phyloP scores from a whole-genome alignment of 805 yeast genomes.

The Ogataea methylovora region DNA sequence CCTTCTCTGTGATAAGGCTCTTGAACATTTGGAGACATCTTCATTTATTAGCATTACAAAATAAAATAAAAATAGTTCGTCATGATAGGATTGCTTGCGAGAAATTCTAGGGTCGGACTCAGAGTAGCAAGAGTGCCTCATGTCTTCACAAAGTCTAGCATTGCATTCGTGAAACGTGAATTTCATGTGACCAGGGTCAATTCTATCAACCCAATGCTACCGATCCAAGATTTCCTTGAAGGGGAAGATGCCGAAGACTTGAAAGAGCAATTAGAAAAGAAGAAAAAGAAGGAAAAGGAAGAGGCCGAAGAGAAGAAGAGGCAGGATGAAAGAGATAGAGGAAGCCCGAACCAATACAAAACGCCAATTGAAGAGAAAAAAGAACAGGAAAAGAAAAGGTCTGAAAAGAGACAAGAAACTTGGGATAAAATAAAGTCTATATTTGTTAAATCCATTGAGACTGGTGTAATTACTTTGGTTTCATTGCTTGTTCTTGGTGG shows the following conservation, averaged over 20 bases:
- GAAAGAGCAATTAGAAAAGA: conserved; percentile 22
- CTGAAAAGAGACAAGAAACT: conserved; percentile 3
- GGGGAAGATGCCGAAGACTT: conserved; percentile 23
- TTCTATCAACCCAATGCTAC: too few relatives aligned
- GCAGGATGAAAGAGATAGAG: conserved; percentile 11
- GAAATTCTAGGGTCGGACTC: too few relatives aligned
- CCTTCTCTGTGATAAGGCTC: too few relatives aligned
- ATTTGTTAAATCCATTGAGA: conserved; percentile 45
- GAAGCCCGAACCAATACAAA: conserved; percentile 3
- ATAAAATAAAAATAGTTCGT: too few relatives aligned
- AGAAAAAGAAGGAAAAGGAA: conserved; percentile 18
- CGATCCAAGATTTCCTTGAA: conserved; percentile 28
- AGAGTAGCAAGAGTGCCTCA: too few relatives aligned
- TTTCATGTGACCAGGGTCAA: too few relatives aligned
- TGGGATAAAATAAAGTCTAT: conserved; percentile 11
- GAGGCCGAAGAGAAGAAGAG: conserved; percentile 12
- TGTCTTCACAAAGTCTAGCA: too few relatives aligned
- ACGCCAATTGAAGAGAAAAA: conserved; percentile 13
- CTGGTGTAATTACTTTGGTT: conserved; percentile 65
- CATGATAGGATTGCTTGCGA: too few relatives aligned
- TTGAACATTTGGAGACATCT: too few relatives aligned
- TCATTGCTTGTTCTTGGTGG: conserved; percentile 61
- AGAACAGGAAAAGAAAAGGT: conserved; percentile 1
- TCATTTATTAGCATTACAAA: too few relatives aligned
- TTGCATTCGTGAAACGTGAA: too few relatives aligned